These are phyloP conservation scores for Jacaranda mimosifolia DNA, from an alignment of 257 asterid genomes.

Conservation along the genomic window DNA sequence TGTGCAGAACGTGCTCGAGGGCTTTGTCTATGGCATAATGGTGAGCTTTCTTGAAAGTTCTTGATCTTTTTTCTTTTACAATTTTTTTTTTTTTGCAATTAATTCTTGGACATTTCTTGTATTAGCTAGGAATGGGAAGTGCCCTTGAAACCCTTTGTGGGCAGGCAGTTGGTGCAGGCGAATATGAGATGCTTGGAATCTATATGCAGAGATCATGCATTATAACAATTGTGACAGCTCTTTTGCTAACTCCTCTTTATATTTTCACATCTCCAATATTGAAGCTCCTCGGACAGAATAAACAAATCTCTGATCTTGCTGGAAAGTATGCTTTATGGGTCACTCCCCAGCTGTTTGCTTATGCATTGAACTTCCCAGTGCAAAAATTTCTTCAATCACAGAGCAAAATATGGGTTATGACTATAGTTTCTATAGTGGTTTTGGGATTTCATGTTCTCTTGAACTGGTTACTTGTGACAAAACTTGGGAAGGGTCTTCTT, in stretches of 20 bases:
- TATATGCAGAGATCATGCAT: conserved; percentile 82
- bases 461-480: conserved; percentile 71
- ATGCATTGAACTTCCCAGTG: conserved; percentile 75
- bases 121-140: conserved; percentile 95
- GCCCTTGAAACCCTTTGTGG: conserved; percentile 93
- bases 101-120: conserved; percentile 30
- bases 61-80: not conserved
- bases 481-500: conserved; percentile 60
- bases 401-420: conserved; percentile 90
- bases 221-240: conserved; percentile 57
- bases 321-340: conserved; percentile 78
- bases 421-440: conserved; percentile 53
- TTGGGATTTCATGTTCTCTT: conserved; percentile 68
- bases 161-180: conserved; percentile 87
- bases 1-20: conserved; percentile 84
- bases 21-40: conserved; percentile 84
- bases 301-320: conserved; percentile 57
- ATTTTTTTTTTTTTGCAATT: not conserved
- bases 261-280: conserved; percentile 65
- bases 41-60: conserved; percentile 33
- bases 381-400: conserved; percentile 91
- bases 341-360: conserved; percentile 79
- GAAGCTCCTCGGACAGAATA: conserved; percentile 54
- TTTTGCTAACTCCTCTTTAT: conserved; percentile 65
- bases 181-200: conserved; percentile 70